phyloP scores from a whole-genome alignment of 1,139 yeast species.

The Waltiozyma sp. region DNA sequence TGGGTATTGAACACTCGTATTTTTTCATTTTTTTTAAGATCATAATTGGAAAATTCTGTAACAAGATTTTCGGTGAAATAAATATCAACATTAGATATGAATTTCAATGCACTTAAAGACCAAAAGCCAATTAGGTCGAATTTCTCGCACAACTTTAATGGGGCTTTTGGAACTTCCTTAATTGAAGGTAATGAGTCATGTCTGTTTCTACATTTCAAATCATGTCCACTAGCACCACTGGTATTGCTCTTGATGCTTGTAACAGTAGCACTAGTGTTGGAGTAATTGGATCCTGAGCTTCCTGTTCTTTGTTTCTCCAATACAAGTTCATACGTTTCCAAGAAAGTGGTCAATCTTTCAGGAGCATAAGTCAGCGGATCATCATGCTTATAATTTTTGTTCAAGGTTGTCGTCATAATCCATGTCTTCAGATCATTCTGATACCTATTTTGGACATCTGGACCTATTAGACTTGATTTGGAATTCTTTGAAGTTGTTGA shows the following conservation, averaged over 20 bases:
- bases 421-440: constrained; percentile 11
- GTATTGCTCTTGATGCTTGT: no score
- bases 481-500: background rate
- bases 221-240: no score
- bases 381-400: constrained; percentile 1
- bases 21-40: constrained; percentile 8
- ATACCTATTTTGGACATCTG: constrained; percentile 7
- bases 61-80: constrained; percentile 7
- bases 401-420: constrained; percentile 7
- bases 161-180: background rate
- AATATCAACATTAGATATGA: constrained; percentile 10
- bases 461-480: background rate
- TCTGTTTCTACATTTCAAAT: no score
- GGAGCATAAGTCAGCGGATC: constrained; percentile 12
- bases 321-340: constrained; percentile 11
- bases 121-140: constrained; percentile 11
- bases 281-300: background rate
- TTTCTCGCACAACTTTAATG: constrained; percentile 3
- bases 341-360: constrained; percentile 8
- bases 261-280: background rate
- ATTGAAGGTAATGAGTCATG: background rate
- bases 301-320: background rate
- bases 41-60: constrained; percentile 12
- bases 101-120: constrained; percentile 14
- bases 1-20: constrained; percentile 9